phyloP scores from a whole-genome alignment of 192 early-diverging fungal species.

The Coemansia sp. region DNA sequence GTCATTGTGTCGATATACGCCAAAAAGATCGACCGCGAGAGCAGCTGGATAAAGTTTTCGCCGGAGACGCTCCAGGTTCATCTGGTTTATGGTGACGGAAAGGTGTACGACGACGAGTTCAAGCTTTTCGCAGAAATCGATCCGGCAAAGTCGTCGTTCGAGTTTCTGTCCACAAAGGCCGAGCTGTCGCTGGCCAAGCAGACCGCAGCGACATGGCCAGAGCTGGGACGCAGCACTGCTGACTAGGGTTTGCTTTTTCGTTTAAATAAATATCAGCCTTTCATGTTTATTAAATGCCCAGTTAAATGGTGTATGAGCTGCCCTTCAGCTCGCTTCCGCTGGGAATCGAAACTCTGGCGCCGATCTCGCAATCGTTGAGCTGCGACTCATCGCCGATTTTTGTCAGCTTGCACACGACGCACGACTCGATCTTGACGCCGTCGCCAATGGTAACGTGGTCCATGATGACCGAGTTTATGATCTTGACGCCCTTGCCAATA shows the following conservation, averaged over 20 bases:
- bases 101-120: constrained; percentile 69
- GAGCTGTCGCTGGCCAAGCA: constrained; percentile 79
- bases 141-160: constrained; percentile 63
- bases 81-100: constrained; percentile 76
- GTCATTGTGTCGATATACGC: constrained; percentile 92
- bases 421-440: constrained; percentile 85
- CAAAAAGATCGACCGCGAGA: constrained; percentile 79
- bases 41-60: constrained; percentile 71
- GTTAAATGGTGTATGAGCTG: constrained; percentile 21
- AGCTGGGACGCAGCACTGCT: constrained; percentile 12
- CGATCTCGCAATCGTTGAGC: constrained; percentile 85
- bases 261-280: too few species aligned
- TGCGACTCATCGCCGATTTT: constrained; percentile 73
- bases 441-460: constrained; percentile 94
- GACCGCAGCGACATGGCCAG: constrained; percentile 30
- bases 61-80: constrained; percentile 67
- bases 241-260: neutral
- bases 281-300: too few species aligned
- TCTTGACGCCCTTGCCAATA: constrained; percentile 97
- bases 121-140: constrained; percentile 75
- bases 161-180: constrained; percentile 75
- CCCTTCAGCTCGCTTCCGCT: constrained; percentile 24
- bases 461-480: constrained; percentile 94
- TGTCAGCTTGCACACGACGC: constrained; percentile 80
- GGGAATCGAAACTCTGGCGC: constrained; percentile 19